Evolutionary conservation across 805 yeast species (phyloP).

Genomic region (Pichia nakasei): DNA sequence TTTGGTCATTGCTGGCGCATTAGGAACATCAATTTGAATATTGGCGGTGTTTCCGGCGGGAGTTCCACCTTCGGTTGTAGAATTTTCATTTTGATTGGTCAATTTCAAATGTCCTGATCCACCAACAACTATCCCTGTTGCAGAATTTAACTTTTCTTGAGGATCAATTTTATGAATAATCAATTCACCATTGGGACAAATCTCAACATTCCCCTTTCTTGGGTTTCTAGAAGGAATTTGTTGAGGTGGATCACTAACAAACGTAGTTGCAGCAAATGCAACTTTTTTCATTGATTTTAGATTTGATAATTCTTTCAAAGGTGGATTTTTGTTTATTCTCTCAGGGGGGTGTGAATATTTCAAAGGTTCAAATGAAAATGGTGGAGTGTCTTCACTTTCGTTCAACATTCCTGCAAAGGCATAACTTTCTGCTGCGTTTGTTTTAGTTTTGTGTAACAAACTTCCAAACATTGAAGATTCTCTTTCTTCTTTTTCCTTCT

Average conservation of each 20-base stretch:
- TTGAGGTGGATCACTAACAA: constrained; percentile 81
- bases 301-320: constrained; percentile 19
- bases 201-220: constrained; percentile 61
- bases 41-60: constrained; percentile 11
- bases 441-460: constrained; percentile 22
- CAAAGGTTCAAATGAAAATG: constrained; percentile 14
- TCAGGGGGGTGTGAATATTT: constrained; percentile 24
- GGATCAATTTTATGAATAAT: constrained; percentile 27
- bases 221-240: constrained; percentile 87
- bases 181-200: constrained; percentile 26
- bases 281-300: constrained; percentile 49
- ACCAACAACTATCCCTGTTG: constrained; percentile 71
- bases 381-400: constrained; percentile 18
- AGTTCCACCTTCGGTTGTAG: neutral
- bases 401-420: constrained; percentile 14
- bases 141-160: constrained; percentile 28
- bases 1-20: constrained; percentile 14
- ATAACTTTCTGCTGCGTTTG: constrained; percentile 13
- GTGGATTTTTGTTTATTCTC: constrained; percentile 21
- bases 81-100: constrained; percentile 13
- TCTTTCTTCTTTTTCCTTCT: constrained; percentile 13
- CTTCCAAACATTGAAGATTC: constrained; percentile 24
- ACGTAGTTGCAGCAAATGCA: constrained; percentile 66
- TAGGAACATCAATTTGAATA: constrained; percentile 15
- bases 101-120: constrained; percentile 61